These are phyloP conservation scores for Capsella rubella DNA, from an alignment of 441 rosid genomes.

Conservation along the genomic window DNA sequence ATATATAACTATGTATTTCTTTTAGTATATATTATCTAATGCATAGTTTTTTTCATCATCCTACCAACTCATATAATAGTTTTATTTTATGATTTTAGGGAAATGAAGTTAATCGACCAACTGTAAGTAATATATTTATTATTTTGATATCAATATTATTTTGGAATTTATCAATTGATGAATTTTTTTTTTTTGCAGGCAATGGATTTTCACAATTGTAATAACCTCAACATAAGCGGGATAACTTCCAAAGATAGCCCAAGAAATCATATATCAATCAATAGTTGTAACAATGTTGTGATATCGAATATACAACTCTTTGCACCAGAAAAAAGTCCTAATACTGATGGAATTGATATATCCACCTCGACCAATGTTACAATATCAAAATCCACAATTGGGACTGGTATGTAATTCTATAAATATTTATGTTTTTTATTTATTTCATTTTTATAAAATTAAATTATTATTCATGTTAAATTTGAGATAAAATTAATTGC, in stretches of 20 bases:
- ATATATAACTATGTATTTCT: not conserved
- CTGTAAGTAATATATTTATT: not conserved
- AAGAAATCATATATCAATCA: slow-evolving; percentile 23
- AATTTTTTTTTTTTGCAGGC: not conserved
- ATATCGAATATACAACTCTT: slow-evolving; percentile 31
- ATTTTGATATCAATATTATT: too few relatives aligned
- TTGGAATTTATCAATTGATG: not conserved
- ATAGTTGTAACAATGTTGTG: not conserved
- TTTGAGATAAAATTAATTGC: not conserved
- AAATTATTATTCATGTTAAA: not conserved
- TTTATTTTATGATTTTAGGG: not conserved
- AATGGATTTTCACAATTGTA: slow-evolving; percentile 5
- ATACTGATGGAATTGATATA: slow-evolving; percentile 49
- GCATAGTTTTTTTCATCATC: too few relatives aligned
- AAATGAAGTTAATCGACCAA: not conserved
- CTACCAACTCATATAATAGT: not conserved
- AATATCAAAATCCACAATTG: slow-evolving; percentile 25
- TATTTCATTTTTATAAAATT: not conserved
- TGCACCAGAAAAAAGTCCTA: slow-evolving; percentile 47
- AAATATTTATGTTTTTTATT: too few relatives aligned
- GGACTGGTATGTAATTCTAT: slow-evolving; percentile 36
- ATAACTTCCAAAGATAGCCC: slow-evolving; percentile 30
- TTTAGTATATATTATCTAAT: too few relatives aligned
- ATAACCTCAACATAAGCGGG: slow-evolving; percentile 5
- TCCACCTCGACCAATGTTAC: slow-evolving; percentile 18